Evolutionary conservation across 305 asterid species (phyloP).

Genomic region (Salvia sclarea): DNA sequence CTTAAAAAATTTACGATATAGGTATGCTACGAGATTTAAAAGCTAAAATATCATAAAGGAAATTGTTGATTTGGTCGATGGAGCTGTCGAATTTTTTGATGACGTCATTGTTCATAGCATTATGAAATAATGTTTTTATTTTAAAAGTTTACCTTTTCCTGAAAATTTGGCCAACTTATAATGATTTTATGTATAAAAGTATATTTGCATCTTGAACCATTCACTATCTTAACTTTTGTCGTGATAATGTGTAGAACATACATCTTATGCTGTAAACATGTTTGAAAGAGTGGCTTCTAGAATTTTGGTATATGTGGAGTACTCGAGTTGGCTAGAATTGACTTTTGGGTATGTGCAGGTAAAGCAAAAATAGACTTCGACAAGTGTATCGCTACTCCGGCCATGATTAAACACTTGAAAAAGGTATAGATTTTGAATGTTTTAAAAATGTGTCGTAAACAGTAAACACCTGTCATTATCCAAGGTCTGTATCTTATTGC

Average conservation of each 20-base stretch:
- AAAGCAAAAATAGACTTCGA: conserved; percentile 73
- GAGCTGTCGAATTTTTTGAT: too few species aligned
- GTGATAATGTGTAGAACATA: not conserved
- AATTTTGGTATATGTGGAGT: not conserved
- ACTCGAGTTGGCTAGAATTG: conserved; percentile 9
- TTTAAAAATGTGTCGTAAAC: conserved; percentile 6
- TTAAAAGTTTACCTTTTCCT: not conserved
- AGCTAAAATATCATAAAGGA: not conserved
- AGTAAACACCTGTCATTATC: too few species aligned
- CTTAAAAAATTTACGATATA: not conserved
- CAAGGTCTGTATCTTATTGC: conserved; percentile 22
- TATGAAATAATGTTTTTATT: not conserved
- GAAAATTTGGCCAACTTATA: not conserved
- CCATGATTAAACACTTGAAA: conserved; percentile 82
- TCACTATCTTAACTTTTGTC: not conserved
- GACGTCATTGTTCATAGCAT: not conserved
- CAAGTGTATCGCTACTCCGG: conserved; percentile 77
- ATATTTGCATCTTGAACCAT: not conserved
- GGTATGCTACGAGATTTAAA: not conserved
- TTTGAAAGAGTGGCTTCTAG: not conserved
- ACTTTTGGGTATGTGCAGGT: conserved; percentile 57
- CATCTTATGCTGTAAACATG: not conserved
- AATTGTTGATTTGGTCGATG: conserved; percentile 1
- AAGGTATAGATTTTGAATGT: conserved; percentile 54
- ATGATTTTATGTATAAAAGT: not conserved